A percentile compares a stretch with the other conserved stretches of the same genome.
These are phyloP conservation scores for Jacaranda copaia DNA, from an alignment of 257 asterid species.

Conservation along the genomic window DNA sequence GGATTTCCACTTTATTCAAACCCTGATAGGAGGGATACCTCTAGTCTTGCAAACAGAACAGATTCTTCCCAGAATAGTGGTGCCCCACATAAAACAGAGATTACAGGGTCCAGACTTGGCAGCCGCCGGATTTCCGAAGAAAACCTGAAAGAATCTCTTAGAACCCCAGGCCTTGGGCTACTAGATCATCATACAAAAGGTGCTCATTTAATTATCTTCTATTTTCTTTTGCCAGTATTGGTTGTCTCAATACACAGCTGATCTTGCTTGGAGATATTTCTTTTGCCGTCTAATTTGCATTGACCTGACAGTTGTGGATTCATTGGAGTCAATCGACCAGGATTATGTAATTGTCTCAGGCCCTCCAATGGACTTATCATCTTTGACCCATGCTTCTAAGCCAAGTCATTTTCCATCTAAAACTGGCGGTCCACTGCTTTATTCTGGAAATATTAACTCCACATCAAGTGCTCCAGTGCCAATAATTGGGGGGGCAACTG, in stretches of 20 bases:
- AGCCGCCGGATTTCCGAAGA: slow-evolving; percentile 54
- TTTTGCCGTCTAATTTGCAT: slow-evolving; percentile 39
- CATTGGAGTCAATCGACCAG: slow-evolving; percentile 75
- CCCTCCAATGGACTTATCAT: slow-evolving; percentile 59
- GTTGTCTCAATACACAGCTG: slow-evolving; percentile 13
- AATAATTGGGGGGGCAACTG: slow-evolving; percentile 50
- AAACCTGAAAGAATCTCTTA: slow-evolving; percentile 61
- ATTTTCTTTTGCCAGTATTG: slow-evolving; percentile 7
- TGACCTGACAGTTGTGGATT: slow-evolving; percentile 61
- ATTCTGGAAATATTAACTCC: slow-evolving; percentile 47
- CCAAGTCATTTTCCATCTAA: slow-evolving; percentile 55
- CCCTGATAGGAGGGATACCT: slow-evolving; percentile 47
- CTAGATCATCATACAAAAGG: slow-evolving; percentile 57
- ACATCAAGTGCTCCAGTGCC: slow-evolving; percentile 65
- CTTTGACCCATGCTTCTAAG: slow-evolving; percentile 55
- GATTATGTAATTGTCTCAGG: slow-evolving; percentile 86
- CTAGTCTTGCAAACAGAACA: slow-evolving; percentile 38
- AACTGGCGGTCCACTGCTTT: slow-evolving; percentile 54
- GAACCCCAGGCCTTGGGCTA: slow-evolving; percentile 44
- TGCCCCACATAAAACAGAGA: slow-evolving; percentile 44
- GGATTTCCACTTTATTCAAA: slow-evolving; percentile 66
- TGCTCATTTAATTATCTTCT: slow-evolving; percentile 36
- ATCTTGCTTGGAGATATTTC: slow-evolving; percentile 27
- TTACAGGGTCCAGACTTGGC: slow-evolving; percentile 47
- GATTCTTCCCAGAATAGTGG: slow-evolving; percentile 40